A percentile compares a stretch with the other conserved stretches of the same genome.
phyloP scores from a whole-genome alignment of 2,329 filamentous ascomycete species.

The Pleomassaria siparia region DNA sequence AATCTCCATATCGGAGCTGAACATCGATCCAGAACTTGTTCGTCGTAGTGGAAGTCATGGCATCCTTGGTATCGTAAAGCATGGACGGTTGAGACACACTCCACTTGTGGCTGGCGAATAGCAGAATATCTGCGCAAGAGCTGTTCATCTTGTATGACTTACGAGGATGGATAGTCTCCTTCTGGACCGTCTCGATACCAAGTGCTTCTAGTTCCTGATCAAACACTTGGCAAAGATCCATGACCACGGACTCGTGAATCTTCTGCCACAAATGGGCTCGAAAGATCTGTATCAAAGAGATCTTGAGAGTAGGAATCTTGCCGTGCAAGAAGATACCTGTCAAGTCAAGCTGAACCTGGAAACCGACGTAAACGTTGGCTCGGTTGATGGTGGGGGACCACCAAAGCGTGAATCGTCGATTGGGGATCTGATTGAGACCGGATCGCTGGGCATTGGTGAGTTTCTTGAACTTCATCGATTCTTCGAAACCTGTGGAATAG shows the following conservation, averaged over 20 bases:
- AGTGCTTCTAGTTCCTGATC: conserved; percentile 95
- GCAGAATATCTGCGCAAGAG: conserved; percentile 92
- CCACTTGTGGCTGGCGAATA: conserved; percentile 99
- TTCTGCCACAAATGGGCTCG: conserved; percentile 99
- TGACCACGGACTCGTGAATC: conserved; percentile 97
- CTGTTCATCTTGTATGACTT: conserved; percentile 99
- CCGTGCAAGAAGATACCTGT: conserved; percentile 99
- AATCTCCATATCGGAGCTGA: conserved; percentile 94
- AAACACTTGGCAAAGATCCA: conserved; percentile 98
- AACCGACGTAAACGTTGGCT: conserved; percentile 98
- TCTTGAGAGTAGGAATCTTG: conserved; percentile 97
- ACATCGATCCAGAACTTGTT: conserved; percentile 99
- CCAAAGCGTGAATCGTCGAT: conserved; percentile 97
- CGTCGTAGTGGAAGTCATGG: conserved; percentile 88
- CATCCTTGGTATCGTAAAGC: conserved; percentile 93
- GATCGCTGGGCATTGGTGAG: conserved; percentile 95
- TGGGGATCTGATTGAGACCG: conserved; percentile 97
- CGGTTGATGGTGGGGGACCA: conserved; percentile 91
- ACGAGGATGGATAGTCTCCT: conserved; percentile 97
- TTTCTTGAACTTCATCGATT: conserved; percentile 96
- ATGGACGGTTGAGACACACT: conserved; percentile 93
- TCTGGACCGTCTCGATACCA: conserved; percentile 96
- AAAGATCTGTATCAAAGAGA: conserved; percentile 98
- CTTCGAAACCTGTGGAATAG: conserved; percentile 32
- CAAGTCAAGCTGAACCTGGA: conserved; percentile 96